These are phyloP conservation scores for Syncephalastrum racemosum DNA, from an alignment of 371 early-diverging fungal genomes.

Conservation along the genomic window DNA sequence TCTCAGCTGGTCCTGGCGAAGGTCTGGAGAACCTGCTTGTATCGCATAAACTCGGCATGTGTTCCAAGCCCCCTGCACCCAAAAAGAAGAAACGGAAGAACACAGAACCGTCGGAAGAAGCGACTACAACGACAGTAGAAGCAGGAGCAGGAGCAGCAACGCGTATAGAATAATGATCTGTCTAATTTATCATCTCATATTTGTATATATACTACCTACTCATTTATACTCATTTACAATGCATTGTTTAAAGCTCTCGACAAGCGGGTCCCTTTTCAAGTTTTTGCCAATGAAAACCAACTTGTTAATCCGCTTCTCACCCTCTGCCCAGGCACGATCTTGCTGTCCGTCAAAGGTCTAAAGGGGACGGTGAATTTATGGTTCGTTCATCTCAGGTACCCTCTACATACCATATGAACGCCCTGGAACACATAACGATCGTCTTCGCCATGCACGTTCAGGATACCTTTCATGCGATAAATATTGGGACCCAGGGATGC, in stretches of 20 bases:
- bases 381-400: background rate
- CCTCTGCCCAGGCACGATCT: slow-evolving; percentile 24
- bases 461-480: slow-evolving; percentile 37
- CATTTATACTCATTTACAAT: background rate
- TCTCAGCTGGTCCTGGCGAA: slow-evolving; percentile 16
- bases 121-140: background rate
- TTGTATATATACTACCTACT: background rate
- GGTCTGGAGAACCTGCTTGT: slow-evolving; percentile 21
- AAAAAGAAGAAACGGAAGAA: slow-evolving; percentile 10
- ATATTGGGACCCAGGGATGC: slow-evolving; percentile 28
- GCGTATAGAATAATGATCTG: background rate
- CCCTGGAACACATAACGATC: slow-evolving; percentile 43
- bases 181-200: no score
- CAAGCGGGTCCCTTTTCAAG: slow-evolving; percentile 9
- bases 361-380: background rate
- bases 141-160: background rate
- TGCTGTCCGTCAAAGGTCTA: slow-evolving; percentile 36
- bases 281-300: slow-evolving; percentile 38
- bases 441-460: slow-evolving; percentile 30
- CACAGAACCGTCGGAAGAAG: background rate
- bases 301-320: slow-evolving; percentile 23
- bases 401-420: slow-evolving; percentile 29
- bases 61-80: slow-evolving; percentile 10
- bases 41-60: slow-evolving; percentile 15
- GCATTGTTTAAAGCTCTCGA: background rate